These are phyloP conservation scores for Aristolochia contorta DNA, from an alignment of 164 flowering plant species.

Conservation along the genomic window DNA sequence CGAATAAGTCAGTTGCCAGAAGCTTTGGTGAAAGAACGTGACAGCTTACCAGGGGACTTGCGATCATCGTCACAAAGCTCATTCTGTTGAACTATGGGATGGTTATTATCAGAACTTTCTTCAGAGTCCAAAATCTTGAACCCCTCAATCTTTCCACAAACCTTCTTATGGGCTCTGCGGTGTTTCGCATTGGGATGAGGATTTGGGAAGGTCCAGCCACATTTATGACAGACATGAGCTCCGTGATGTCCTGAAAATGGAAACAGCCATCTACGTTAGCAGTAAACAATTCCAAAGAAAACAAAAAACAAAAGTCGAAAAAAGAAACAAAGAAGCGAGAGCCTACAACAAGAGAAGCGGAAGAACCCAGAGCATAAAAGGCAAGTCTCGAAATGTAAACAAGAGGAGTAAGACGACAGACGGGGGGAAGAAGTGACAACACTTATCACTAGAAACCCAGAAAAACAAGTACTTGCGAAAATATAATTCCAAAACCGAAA, in stretches of 20 bases:
- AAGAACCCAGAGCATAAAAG: too few species aligned
- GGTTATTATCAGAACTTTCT: constrained; percentile 7
- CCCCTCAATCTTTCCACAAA: constrained; percentile 73
- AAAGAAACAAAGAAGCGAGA: neutral
- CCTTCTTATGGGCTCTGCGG: constrained; percentile 67
- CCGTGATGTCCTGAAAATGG: constrained; percentile 37
- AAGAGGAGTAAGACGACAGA: too few species aligned
- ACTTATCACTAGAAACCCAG: too few species aligned
- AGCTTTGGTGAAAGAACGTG: neutral
- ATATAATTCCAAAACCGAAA: too few species aligned
- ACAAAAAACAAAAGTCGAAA: neutral
- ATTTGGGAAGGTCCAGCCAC: constrained; percentile 81
- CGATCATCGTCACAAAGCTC: constrained; percentile 39
- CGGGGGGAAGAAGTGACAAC: too few species aligned
- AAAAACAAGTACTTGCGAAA: too few species aligned
- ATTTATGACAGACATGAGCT: constrained; percentile 50
- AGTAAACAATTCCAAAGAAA: neutral
- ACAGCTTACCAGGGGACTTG: constrained; percentile 35
- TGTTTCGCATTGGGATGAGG: constrained; percentile 77
- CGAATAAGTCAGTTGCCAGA: too few species aligned
- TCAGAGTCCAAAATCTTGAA: constrained; percentile 22
- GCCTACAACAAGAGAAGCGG: too few species aligned
- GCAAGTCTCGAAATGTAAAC: too few species aligned
- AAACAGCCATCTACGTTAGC: neutral
- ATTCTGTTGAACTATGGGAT: constrained; percentile 25